These are phyloP conservation scores for Eucalyptus pauciflora DNA, from an alignment of 345 rosid genomes.

Conservation along the genomic window DNA sequence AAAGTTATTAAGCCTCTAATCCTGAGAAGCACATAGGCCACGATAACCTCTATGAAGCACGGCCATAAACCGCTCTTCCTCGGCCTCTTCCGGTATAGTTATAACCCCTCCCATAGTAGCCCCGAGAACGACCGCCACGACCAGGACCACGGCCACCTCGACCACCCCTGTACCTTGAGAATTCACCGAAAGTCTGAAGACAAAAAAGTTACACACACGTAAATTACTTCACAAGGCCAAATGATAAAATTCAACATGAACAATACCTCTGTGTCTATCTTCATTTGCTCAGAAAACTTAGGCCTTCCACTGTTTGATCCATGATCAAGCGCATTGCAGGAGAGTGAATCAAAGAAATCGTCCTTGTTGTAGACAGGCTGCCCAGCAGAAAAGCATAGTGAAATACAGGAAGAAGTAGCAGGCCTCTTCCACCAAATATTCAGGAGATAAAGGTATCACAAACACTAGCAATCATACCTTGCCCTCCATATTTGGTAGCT, in stretches of 20 bases:
- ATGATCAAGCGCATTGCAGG: conserved; percentile 32
- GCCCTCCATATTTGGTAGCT: conserved; percentile 26
- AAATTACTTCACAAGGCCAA: neutral
- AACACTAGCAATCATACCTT: conserved; percentile 20
- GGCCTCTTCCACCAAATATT: neutral
- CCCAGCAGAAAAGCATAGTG: neutral
- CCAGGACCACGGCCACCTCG: conserved; percentile 30
- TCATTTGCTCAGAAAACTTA: conserved; percentile 78
- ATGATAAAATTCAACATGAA: neutral
- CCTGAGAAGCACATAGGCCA: neutral
- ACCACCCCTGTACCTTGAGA: conserved; percentile 42
- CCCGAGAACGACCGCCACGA: conserved; percentile 27
- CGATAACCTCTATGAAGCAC: neutral
- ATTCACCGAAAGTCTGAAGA: conserved; percentile 65
- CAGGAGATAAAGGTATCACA: neutral
- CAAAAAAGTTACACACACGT: neutral
- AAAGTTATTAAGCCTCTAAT: neutral
- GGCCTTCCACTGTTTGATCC: conserved; percentile 60
- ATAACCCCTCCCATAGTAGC: conserved; percentile 34
- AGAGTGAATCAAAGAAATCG: conserved; percentile 86
- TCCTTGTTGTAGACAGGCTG: conserved; percentile 88
- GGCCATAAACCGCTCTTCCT: conserved; percentile 10
- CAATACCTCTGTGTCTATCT: conserved; percentile 77
- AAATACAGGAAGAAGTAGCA: neutral
- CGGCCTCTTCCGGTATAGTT: conserved; percentile 25